Evolutionary conservation across 805 yeast genomes (phyloP), one percentile per base, ranked within the genome.

Genomic region (Priceomyces fermenticarens): DNA sequence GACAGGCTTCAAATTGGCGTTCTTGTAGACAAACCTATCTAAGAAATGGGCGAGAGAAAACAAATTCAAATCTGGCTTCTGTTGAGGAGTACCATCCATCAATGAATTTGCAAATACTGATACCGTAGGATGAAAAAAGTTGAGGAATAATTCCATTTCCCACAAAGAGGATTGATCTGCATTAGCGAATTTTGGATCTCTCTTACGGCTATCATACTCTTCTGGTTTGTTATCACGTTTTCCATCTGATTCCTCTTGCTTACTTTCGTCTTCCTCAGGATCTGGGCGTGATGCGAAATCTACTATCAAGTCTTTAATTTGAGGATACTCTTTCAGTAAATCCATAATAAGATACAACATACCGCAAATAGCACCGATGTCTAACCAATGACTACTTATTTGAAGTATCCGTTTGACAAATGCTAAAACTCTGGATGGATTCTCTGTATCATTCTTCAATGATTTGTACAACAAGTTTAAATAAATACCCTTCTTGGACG

Each of bases 11-110:
- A 80, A 84, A 67, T 88, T 88, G 36, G 97, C 88, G 61, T 89
- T 88, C 66, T 88, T 85, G 70, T 93, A 93, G 30, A 93, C 97
- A 66, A 95, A 93, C 62, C 95, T 80, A 64, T 93, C 97, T 66
- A 93, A 75, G 79, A 93, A 93, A 63, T 89, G 97, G 14, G 86
- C 73, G 48, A 93, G 71, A 0, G 97, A 83, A 64, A 81, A 91
- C 45, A 93, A 75, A 5, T 95, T 96, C 40, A 93, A 68, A 63
- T 93, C 98, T 3, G 99, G 99, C 55, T 89, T 86, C 7, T 75
- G 72, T 45, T 67, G 72, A n/a, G 55, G 49, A 10, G 59, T 58
- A n/a, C 76, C 77, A 9, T 72, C 76, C 9, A 84, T 53, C 30
- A 85, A 70, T 7, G 83, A 76, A 33, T 74, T 70, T 0, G 97